A percentile compares a stretch with the other conserved stretches of the same genome.
Evolutionary conservation across 768 basidiomycete genomes (phyloP).

Genomic region (Pleurotus cornucopiae): DNA sequence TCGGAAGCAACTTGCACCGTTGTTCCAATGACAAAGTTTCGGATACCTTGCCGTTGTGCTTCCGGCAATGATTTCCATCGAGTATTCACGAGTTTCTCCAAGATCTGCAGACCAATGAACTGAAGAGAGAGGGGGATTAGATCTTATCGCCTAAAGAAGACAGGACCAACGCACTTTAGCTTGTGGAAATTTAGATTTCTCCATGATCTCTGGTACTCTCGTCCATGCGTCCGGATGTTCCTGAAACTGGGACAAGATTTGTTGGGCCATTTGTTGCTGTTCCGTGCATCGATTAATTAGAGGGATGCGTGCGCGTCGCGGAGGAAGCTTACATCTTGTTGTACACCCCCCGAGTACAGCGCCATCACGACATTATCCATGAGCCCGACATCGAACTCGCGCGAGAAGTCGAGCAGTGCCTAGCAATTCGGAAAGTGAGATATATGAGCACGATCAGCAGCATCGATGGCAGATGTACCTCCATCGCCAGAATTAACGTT

Average conservation of each 20-base stretch:
- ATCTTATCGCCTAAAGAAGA: neutral
- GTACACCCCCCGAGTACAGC: slow-evolving; percentile 81
- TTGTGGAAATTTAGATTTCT: slow-evolving; percentile 79
- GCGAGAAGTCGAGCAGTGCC: slow-evolving; percentile 90
- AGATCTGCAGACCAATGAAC: slow-evolving; percentile 96
- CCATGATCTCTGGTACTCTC: slow-evolving; percentile 90
- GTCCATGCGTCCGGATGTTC: slow-evolving; percentile 98
- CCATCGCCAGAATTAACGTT: slow-evolving; percentile 29
- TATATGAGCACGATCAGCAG: too few relatives aligned
- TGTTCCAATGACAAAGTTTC: slow-evolving; percentile 92
- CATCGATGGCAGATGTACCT: slow-evolving; percentile 27
- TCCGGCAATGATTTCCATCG: slow-evolving; percentile 96
- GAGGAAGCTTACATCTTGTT: slow-evolving; percentile 55
- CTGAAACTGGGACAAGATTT: slow-evolving; percentile 91
- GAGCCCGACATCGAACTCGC: slow-evolving; percentile 88
- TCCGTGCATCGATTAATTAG: neutral
- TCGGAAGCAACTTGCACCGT: slow-evolving; percentile 94
- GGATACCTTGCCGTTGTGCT: slow-evolving; percentile 93
- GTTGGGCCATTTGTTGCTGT: slow-evolving; percentile 94
- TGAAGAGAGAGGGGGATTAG: slow-evolving; percentile 24
- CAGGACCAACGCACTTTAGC: slow-evolving; percentile 54
- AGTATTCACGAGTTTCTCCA: slow-evolving; percentile 92
- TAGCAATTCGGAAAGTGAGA: slow-evolving; percentile 29
- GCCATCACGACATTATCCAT: slow-evolving; percentile 93
- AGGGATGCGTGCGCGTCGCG: neutral